These are phyloP conservation scores for Spathaspora sp. DNA, from an alignment of 805 yeast genomes.

Conservation along the genomic window DNA sequence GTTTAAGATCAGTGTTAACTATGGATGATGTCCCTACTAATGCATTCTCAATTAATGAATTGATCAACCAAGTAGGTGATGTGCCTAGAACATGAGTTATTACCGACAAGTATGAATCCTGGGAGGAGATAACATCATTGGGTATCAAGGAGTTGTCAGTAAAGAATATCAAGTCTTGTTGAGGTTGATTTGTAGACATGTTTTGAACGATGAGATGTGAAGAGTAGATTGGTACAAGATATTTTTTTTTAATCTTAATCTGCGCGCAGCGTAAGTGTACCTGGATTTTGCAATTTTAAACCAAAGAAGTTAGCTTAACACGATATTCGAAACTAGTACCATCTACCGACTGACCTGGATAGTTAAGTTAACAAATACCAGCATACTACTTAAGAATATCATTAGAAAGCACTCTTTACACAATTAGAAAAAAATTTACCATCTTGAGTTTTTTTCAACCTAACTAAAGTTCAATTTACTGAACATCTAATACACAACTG, in stretches of 20 bases:
- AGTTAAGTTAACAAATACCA: too few relatives aligned
- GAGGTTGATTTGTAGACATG: slow-evolving; percentile 27
- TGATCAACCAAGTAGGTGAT: slow-evolving; percentile 60
- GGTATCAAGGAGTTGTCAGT: slow-evolving; percentile 46
- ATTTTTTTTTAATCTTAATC: neutral
- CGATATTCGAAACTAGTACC: too few relatives aligned
- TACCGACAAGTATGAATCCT: slow-evolving; percentile 16
- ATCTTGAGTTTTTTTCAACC: too few relatives aligned
- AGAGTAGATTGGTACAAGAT: neutral
- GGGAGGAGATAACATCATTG: slow-evolving; percentile 16
- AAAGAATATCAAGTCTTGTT: slow-evolving; percentile 56
- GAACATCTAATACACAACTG: neutral
- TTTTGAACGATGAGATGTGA: neutral
- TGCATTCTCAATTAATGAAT: slow-evolving; percentile 50
- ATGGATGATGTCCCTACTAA: slow-evolving; percentile 41
- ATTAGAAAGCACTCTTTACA: too few relatives aligned
- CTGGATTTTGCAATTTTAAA: too few relatives aligned
- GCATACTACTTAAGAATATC: too few relatives aligned
- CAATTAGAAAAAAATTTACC: too few relatives aligned
- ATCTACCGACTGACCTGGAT: too few relatives aligned
- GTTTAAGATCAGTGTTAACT: slow-evolving; percentile 30
- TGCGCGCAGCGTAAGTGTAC: neutral
- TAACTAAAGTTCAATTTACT: neutral
- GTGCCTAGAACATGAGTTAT: slow-evolving; percentile 45
- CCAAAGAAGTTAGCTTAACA: too few relatives aligned